phyloP scores from a whole-genome alignment of 2,329 filamentous ascomycete genomes.

The Sporothrix brasiliensis region DNA sequence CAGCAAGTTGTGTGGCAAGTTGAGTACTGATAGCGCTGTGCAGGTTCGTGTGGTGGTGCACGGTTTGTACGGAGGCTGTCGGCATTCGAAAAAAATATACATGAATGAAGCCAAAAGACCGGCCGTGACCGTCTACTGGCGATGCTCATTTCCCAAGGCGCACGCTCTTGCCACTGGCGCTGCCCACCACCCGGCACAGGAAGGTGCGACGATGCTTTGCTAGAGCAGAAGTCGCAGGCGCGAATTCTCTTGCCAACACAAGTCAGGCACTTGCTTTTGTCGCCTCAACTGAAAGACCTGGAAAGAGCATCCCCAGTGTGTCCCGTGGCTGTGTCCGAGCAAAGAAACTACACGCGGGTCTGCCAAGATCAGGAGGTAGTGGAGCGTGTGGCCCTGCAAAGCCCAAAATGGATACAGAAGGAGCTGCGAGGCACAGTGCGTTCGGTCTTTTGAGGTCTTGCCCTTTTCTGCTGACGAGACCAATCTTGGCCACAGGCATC shows the following conservation, averaged over 20 bases:
- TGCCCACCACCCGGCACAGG: constrained; percentile 14
- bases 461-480: too few relatives aligned
- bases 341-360: constrained; percentile 7
- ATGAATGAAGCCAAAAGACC: constrained; percentile 19
- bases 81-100: neutral
- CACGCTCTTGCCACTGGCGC: constrained; percentile 20
- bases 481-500: too few relatives aligned
- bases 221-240: neutral
- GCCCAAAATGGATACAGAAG: constrained; percentile 18
- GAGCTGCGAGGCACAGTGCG: neutral
- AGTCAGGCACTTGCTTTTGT: neutral
- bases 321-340: neutral
- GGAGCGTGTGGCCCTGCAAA: constrained; percentile 1
- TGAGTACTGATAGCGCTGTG: constrained; percentile 17
- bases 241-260: neutral
- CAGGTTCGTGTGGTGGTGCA: neutral
- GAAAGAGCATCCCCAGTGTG: constrained; percentile 2
- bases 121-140: neutral
- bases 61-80: neutral
- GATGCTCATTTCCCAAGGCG: constrained; percentile 23
- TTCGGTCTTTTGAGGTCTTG: too few relatives aligned
- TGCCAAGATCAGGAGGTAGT: constrained; percentile 19
- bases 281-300: neutral
- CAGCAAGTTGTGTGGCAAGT: neutral
- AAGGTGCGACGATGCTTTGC: neutral